These are phyloP conservation scores for Tricladium varicosporioides DNA, from an alignment of 2,329 filamentous ascomycete genomes.

Conservation along the genomic window DNA sequence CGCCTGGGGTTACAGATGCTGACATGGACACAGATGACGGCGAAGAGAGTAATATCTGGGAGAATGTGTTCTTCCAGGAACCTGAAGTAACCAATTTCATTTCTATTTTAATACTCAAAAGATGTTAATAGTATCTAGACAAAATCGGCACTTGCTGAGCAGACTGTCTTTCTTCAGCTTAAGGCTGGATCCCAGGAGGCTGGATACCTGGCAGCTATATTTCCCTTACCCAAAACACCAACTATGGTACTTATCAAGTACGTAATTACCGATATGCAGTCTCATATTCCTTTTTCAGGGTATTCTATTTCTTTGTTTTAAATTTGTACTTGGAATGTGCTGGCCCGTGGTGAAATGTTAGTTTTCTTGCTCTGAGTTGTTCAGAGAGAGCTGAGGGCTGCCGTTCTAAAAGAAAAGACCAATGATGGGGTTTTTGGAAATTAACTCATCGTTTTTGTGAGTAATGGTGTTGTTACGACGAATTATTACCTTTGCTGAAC, in stretches of 20 bases:
- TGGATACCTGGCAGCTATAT: conserved; percentile 77
- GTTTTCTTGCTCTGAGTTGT: too few species aligned
- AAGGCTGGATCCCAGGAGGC: conserved; percentile 75
- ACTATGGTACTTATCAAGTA: conserved; percentile 77
- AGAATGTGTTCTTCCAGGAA: conserved; percentile 63
- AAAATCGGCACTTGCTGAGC: conserved; percentile 52
- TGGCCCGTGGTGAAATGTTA: too few species aligned
- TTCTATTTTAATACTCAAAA: background rate
- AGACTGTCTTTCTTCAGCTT: conserved; percentile 70
- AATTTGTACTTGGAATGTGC: background rate
- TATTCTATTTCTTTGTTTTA: background rate
- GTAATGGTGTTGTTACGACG: too few species aligned
- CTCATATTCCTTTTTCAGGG: background rate
- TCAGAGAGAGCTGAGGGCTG: too few species aligned
- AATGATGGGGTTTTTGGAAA: too few species aligned
- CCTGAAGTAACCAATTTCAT: conserved; percentile 43
- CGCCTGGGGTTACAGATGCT: background rate
- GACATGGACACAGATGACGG: conserved; percentile 55
- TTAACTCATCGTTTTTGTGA: too few species aligned
- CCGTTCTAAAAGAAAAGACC: too few species aligned
- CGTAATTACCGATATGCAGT: conserved; percentile 22
- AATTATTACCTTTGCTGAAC: background rate
- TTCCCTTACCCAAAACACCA: conserved; percentile 75
- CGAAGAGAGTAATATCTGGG: conserved; percentile 70
- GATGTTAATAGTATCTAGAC: conserved; percentile 42